A percentile compares a stretch with the other conserved stretches of the same genome.
Evolutionary conservation across 2,329 filamentous ascomycete genomes (phyloP).

Genomic region (Grosmannia penicillata): DNA sequence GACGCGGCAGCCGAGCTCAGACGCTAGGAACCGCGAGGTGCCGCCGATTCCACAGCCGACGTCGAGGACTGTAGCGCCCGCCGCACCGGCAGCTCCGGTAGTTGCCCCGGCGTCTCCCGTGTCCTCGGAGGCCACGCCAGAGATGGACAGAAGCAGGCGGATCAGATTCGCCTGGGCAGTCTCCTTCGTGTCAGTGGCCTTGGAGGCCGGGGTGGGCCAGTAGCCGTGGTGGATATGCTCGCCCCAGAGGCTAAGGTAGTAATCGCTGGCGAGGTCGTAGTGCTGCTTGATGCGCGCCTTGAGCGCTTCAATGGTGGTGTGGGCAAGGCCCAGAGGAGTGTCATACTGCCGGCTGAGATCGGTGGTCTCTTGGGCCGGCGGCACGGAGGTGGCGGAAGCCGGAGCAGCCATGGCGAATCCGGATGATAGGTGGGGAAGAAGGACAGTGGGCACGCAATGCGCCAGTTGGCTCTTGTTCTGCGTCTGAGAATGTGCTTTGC

Average conservation of each 20-base stretch:
- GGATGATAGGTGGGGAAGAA: no score
- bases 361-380: no score
- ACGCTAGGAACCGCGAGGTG: slow-evolving; percentile 40
- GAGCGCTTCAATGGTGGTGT: slow-evolving; percentile 31
- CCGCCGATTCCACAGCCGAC: slow-evolving; percentile 48
- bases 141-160: slow-evolving; percentile 35
- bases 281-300: slow-evolving; percentile 45
- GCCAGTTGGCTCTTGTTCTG: no score
- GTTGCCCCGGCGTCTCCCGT: slow-evolving; percentile 1
- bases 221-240: slow-evolving; percentile 51
- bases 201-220: slow-evolving; percentile 31
- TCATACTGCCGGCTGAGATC: slow-evolving; percentile 29
- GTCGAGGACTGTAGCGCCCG: slow-evolving; percentile 28
- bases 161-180: slow-evolving; percentile 42
- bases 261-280: slow-evolving; percentile 46
- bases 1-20: slow-evolving; percentile 33
- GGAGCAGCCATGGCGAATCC: no score
- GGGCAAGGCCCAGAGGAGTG: slow-evolving; percentile 27
- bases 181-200: slow-evolving; percentile 38
- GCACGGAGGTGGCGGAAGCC: no score
- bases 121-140: slow-evolving; percentile 19
- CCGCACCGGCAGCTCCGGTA: not conserved
- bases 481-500: no score
- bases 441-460: no score
- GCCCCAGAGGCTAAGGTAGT: slow-evolving; percentile 47